phyloP scores from a whole-genome alignment of 2,329 filamentous ascomycete species.

The Pezicula radicicola region DNA sequence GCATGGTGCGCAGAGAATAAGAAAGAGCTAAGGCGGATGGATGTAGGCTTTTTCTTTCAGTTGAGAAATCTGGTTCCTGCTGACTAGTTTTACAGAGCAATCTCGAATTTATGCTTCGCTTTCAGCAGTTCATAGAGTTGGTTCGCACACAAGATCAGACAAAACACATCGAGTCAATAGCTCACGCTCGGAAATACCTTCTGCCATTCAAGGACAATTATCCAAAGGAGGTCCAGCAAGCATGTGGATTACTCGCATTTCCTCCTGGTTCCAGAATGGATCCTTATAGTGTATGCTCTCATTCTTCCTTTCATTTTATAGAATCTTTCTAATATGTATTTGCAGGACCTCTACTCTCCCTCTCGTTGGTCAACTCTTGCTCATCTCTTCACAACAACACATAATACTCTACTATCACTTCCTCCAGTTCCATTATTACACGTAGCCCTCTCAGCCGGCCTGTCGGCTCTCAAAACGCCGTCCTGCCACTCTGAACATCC shows the following conservation, averaged over 20 bases:
- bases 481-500: conserved; percentile 68
- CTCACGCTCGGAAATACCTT: conserved; percentile 80
- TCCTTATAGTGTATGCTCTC: conserved; percentile 41
- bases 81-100: conserved; percentile 53
- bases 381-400: conserved; percentile 76
- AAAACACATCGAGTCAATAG: conserved; percentile 73
- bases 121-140: conserved; percentile 94
- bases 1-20: conserved; percentile 94
- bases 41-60: conserved; percentile 46
- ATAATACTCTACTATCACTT: conserved; percentile 81
- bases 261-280: conserved; percentile 56
- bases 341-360: conserved; percentile 67
- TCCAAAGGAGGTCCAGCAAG: conserved; percentile 65
- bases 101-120: conserved; percentile 87
- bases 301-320: not conserved
- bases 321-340: not conserved
- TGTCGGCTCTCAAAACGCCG: conserved; percentile 94
- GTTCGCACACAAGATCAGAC: conserved; percentile 62
- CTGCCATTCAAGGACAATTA: conserved; percentile 67
- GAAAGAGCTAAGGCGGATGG: conserved; percentile 84
- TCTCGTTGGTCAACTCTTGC: conserved; percentile 75
- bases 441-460: conserved; percentile 83
- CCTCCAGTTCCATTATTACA: conserved; percentile 83
- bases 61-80: not conserved
- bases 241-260: conserved; percentile 79